These are phyloP conservation scores for Nymphaea thermarum DNA, from an alignment of 164 flowering plant species.

Conservation along the genomic window DNA sequence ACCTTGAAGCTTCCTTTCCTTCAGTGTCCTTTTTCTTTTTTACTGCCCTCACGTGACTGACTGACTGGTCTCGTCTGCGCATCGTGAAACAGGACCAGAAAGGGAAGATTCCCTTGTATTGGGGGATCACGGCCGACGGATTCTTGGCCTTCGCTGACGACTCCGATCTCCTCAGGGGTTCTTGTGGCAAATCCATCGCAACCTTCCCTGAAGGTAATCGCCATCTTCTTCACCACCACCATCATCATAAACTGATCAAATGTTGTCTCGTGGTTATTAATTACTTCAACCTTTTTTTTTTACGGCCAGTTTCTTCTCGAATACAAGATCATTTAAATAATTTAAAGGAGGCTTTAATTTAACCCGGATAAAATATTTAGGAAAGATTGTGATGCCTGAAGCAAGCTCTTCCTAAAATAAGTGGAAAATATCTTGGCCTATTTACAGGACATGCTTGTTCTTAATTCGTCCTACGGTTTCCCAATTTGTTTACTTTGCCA, in stretches of 20 bases:
- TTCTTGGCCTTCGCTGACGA: slow-evolving; percentile 57
- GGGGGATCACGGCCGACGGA: slow-evolving; percentile 83
- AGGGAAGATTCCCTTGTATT: slow-evolving; percentile 49
- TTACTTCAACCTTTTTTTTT: too few species aligned
- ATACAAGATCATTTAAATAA: too few species aligned
- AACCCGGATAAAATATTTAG: neutral
- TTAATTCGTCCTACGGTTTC: too few species aligned
- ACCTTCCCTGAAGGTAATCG: slow-evolving; percentile 61
- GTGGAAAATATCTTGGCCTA: too few species aligned
- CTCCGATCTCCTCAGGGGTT: slow-evolving; percentile 38
- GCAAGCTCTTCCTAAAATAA: too few species aligned
- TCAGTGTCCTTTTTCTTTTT: neutral
- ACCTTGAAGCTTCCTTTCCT: neutral
- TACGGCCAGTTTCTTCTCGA: too few species aligned
- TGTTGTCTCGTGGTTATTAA: neutral
- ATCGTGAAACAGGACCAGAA: slow-evolving; percentile 10
- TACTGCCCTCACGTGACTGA: neutral
- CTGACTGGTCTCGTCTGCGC: neutral
- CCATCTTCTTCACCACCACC: neutral
- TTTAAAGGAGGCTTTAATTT: neutral
- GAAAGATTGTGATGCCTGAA: too few species aligned
- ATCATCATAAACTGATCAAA: neutral
- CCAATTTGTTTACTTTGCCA: too few species aligned
- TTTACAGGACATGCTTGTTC: too few species aligned
- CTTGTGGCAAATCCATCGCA: slow-evolving; percentile 74